Evolutionary conservation across 805 yeast species (phyloP).

Genomic region (Suhomyces sp.): DNA sequence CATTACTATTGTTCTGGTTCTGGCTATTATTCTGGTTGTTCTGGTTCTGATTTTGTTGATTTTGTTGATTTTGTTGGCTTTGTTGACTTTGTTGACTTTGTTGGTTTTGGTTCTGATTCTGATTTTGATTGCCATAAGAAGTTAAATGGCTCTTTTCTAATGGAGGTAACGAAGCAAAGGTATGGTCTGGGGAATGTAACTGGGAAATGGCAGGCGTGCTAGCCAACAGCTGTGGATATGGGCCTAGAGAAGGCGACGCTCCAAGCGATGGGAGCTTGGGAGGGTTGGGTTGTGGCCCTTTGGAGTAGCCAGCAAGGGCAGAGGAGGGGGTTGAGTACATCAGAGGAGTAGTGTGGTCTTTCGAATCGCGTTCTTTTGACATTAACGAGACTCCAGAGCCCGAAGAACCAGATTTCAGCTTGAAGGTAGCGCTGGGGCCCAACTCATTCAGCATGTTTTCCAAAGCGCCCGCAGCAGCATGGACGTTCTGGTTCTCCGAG

Average conservation of each 20-base stretch:
- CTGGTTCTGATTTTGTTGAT: neutral
- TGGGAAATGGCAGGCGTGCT: conserved; percentile 15
- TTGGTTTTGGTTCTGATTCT: neutral
- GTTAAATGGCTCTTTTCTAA: conserved; percentile 11
- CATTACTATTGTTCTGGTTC: neutral
- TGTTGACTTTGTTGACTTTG: no score
- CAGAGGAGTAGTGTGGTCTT: conserved; percentile 7
- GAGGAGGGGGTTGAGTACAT: conserved; percentile 37
- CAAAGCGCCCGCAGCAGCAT: conserved; percentile 40
- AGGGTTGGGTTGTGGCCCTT: conserved; percentile 11
- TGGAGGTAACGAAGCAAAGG: conserved; percentile 20
- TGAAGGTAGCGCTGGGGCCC: conserved; percentile 44
- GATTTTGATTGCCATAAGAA: neutral
- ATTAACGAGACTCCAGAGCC: conserved; percentile 30
- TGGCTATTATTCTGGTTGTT: conserved; percentile 2
- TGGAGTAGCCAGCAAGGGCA: conserved; percentile 20
- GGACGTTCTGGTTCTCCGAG: conserved; percentile 10
- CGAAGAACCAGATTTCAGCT: conserved; percentile 13
- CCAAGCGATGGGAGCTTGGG: conserved; percentile 36
- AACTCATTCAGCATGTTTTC: conserved; percentile 43
- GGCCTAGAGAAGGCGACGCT: conserved; percentile 46
- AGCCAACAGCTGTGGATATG: conserved; percentile 23
- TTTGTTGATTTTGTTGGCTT: no score
- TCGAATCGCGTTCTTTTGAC: conserved; percentile 2
- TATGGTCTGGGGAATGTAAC: conserved; percentile 25